These are phyloP conservation scores for Apophysomyces variabilis DNA, from an alignment of 371 early-diverging fungal species.

Conservation along the genomic window DNA sequence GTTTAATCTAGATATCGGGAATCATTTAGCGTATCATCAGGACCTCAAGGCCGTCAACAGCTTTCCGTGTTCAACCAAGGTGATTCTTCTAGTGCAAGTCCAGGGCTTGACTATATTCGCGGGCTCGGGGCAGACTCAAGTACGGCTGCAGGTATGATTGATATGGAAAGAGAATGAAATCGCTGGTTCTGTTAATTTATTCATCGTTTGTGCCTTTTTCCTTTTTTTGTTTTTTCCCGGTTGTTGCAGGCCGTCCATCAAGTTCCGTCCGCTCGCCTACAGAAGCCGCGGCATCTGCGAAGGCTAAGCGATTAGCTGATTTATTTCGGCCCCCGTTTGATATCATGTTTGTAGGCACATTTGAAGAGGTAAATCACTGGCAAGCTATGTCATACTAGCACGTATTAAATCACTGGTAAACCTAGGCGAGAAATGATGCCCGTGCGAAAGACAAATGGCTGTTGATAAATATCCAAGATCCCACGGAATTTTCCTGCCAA, in stretches of 20 bases:
- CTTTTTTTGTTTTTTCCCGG: too few species aligned
- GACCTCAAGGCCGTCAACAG: conserved; percentile 11
- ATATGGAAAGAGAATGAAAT: not conserved
- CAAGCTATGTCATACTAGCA: not conserved
- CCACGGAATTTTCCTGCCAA: conserved; percentile 86
- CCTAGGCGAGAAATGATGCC: conserved; percentile 74
- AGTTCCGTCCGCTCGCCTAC: not conserved
- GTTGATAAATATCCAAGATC: conserved; percentile 87
- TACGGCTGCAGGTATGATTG: conserved; percentile 6
- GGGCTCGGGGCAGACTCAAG: conserved; percentile 20
- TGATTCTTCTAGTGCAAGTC: conserved; percentile 45
- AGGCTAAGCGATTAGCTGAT: conserved; percentile 64
- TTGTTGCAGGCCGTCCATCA: not conserved
- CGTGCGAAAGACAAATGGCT: conserved; percentile 77
- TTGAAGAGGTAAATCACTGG: conserved; percentile 62
- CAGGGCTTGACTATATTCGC: conserved; percentile 32
- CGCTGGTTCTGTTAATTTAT: not conserved
- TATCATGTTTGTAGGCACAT: conserved; percentile 80
- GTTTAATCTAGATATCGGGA: not conserved
- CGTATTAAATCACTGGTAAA: not conserved
- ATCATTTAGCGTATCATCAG: not conserved
- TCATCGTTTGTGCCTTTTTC: not conserved
- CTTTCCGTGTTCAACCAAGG: conserved; percentile 56
- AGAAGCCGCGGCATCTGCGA: conserved; percentile 26
- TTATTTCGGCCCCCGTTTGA: conserved; percentile 89